Evolutionary conservation across 768 basidiomycete genomes (phyloP).

Genomic region (Xanthoconium purpureum): DNA sequence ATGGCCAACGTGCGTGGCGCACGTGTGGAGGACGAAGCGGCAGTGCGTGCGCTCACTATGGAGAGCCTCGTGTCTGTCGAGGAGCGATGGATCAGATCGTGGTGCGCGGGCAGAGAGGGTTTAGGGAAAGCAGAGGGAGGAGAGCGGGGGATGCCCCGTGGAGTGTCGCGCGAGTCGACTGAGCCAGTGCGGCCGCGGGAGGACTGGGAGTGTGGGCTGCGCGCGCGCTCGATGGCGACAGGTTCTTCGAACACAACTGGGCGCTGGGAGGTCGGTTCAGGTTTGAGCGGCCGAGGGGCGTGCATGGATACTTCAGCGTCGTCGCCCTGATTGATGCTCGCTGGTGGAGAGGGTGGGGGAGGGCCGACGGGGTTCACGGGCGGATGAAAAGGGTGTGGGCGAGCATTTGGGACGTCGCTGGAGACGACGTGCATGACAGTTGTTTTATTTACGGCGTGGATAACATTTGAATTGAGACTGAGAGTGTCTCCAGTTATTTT

Average conservation of each 20-base stretch:
- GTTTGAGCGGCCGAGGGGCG: background rate
- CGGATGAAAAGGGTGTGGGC: background rate
- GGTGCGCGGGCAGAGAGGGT: conserved; percentile 12
- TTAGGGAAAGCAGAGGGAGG: conserved; percentile 23
- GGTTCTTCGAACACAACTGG: conserved; percentile 31
- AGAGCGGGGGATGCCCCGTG: conserved; percentile 15
- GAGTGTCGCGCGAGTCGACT: conserved; percentile 28
- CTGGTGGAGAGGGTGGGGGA: conserved; percentile 54
- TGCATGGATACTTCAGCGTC: conserved; percentile 5
- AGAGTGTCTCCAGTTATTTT: conserved; percentile 47
- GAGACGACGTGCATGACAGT: conserved; percentile 34
- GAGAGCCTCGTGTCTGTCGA: conserved; percentile 50
- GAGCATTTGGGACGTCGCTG: conserved; percentile 14
- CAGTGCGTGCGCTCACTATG: conserved; percentile 25
- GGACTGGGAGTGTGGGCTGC: conserved; percentile 14
- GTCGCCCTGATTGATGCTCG: conserved; percentile 34
- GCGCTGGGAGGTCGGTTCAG: conserved; percentile 3
- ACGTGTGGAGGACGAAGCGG: conserved; percentile 20
- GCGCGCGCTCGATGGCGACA: conserved; percentile 10
- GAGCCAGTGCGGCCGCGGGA: conserved; percentile 29
- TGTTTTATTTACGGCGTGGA: conserved; percentile 33
- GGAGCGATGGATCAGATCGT: conserved; percentile 40
- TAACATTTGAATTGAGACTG: conserved; percentile 39
- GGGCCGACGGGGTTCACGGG: conserved; percentile 38
- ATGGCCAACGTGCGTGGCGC: conserved; percentile 4